Base-by-base conservation (phyloP, 2,329 filamentous ascomycete species). In the Paecilomyces formosus region DNA sequence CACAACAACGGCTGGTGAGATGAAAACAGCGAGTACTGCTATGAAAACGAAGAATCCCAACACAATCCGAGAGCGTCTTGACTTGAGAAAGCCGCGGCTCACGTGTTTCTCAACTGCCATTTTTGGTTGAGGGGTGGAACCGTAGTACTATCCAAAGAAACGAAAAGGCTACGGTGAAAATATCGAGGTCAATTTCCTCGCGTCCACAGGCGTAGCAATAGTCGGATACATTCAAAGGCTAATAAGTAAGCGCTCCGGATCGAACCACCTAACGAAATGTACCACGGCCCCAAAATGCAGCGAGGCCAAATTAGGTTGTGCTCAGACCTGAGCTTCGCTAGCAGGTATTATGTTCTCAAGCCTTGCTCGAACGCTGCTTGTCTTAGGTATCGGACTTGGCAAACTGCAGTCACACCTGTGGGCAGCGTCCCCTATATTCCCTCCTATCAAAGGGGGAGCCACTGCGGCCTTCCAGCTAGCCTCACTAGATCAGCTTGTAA, bases 1-100 rank as follows among this genome's bases (percentile, higher is more conserved):
- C 24, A 73, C 66, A 49, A 73, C 68, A 45, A 74, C 65, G 30
- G 71, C 68, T 6, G 71, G 62, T 24, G 70, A 69, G 31, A 72
- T 69, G 58, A 72, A 62, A 33, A 67, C 64, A 33, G 65, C 70
- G 57, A 70, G 66, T 57, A 72, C 64, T 49, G 67, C 65, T 62
- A 70, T 64, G 54, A 71, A 65, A 49, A 59, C 62, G 55, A 70
- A 56, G 55, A 66, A 56, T 31, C 63, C 66, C 56, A 66, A 61
- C 58, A 67, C 51, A 33, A 72, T 58, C 60, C 66, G 66, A 64
- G 69, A 72, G 45, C 67, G 65, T 54, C 62, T 63, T 26, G 66
- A 67, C 61, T 64, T 66, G 60, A 72, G 61, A 61, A 64, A 70
- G 13, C 63, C 63, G 35, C 65, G 61, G 56, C 61, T 64, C 70